Conservation (phyloP, 176 grass and related monocot species). For the Oryza punctata region DNA sequence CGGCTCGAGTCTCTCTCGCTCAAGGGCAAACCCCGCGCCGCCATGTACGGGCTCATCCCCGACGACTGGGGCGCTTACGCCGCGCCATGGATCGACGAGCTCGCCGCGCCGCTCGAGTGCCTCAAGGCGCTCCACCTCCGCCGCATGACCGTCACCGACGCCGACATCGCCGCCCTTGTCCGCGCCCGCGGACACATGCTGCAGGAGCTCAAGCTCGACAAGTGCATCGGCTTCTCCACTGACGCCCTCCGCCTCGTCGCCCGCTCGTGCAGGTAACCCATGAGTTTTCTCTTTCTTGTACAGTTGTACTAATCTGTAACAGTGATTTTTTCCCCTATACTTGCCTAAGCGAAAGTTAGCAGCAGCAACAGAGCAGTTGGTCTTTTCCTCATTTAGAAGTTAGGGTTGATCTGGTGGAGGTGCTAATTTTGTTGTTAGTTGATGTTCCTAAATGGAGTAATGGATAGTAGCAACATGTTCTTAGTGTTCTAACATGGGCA, state of each 20-base stretch:
- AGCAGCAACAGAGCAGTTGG: background rate
- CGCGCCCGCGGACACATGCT: slow-evolving; percentile 63
- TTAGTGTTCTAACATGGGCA: background rate
- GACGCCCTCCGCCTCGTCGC: slow-evolving; percentile 67
- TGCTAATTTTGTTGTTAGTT: background rate
- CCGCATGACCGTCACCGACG: slow-evolving; percentile 73
- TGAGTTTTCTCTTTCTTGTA: background rate
- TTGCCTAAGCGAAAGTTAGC: background rate
- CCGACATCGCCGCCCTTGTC: slow-evolving; percentile 53
- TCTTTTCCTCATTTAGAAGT: background rate
- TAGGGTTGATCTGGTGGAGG: slow-evolving; percentile 26
- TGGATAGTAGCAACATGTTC: background rate
- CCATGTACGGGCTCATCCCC: slow-evolving; percentile 80
- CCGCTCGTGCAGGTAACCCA: slow-evolving; percentile 70
- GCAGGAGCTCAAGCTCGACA: slow-evolving; percentile 79
- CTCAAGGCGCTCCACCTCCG: slow-evolving; percentile 83
- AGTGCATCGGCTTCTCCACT: slow-evolving; percentile 86
- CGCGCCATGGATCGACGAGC: slow-evolving; percentile 59
- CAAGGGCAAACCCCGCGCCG: slow-evolving; percentile 71
- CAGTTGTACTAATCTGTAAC: background rate
- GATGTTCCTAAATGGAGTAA: slow-evolving; percentile 35
- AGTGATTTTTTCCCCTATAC: background rate
- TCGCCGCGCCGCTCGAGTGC: slow-evolving; percentile 69
- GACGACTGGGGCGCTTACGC: slow-evolving; percentile 75
- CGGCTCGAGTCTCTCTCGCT: slow-evolving; percentile 67